phyloP scores from a whole-genome alignment of 2,329 filamentous ascomycete genomes.

The Trichoderma cornu-damae region DNA sequence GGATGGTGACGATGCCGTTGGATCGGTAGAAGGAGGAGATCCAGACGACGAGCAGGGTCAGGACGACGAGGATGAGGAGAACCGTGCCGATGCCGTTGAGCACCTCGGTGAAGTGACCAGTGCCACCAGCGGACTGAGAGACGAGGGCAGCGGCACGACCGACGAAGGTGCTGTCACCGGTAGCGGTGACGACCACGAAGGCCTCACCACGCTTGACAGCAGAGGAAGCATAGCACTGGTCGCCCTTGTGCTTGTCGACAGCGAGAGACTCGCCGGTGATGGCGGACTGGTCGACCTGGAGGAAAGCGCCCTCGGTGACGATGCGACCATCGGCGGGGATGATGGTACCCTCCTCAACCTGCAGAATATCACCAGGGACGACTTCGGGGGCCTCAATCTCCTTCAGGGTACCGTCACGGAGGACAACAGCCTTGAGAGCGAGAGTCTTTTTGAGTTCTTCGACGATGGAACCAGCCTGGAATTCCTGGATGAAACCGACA shows the following conservation, averaged over 20 bases:
- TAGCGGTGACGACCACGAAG: slow-evolving; percentile 75
- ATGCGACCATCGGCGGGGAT: slow-evolving; percentile 85
- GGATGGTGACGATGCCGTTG: slow-evolving; percentile 71
- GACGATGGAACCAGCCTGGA: slow-evolving; percentile 83
- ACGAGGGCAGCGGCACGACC: slow-evolving; percentile 84
- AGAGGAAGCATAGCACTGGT: slow-evolving; percentile 79
- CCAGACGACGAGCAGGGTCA: slow-evolving; percentile 80
- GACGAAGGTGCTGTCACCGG: slow-evolving; percentile 86
- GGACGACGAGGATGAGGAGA: slow-evolving; percentile 71
- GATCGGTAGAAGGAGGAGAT: slow-evolving; percentile 83
- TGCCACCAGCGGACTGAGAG: slow-evolving; percentile 65
- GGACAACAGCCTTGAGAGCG: slow-evolving; percentile 79
- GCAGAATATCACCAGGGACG: slow-evolving; percentile 83
- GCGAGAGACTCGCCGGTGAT: slow-evolving; percentile 90
- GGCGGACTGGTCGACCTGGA: slow-evolving; percentile 87
- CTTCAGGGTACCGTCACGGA: slow-evolving; percentile 69
- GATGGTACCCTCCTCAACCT: slow-evolving; percentile 86
- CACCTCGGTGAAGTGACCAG: slow-evolving; percentile 87
- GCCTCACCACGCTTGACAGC: slow-evolving; percentile 87
- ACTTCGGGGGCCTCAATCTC: slow-evolving; percentile 80
- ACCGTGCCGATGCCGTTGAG: slow-evolving; percentile 81
- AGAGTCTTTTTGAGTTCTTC: slow-evolving; percentile 88
- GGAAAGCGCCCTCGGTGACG: slow-evolving; percentile 75
- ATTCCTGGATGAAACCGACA: slow-evolving; percentile 87
- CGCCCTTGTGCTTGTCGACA: slow-evolving; percentile 79